Percentiles rank a stretch among this genome's conserved stretches.
These are phyloP conservation scores for Pseudonitzschia delicatissima DNA, from an alignment of 108 stramenopile species.

Conservation along the genomic window DNA sequence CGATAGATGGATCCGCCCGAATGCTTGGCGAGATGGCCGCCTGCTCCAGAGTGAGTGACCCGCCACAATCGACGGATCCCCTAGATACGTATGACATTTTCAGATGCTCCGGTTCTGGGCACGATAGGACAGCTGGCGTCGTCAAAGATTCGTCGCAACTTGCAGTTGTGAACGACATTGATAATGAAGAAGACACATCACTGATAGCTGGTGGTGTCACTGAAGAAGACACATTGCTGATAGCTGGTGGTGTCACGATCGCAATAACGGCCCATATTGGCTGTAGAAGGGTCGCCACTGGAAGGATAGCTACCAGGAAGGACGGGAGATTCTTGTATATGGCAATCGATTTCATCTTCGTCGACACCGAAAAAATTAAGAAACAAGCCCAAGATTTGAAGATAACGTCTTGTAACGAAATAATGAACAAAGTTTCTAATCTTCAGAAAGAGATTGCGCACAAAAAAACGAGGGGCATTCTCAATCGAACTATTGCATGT, in stretches of 20 bases:
- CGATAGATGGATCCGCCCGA: neutral
- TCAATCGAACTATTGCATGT: too few species aligned
- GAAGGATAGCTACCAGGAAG: neutral
- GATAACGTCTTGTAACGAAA: too few species aligned
- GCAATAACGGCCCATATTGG: too few species aligned
- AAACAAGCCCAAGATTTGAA: too few species aligned
- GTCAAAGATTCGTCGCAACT: neutral
- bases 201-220: neutral
- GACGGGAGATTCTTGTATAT: too few species aligned
- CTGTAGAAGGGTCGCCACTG: neutral
- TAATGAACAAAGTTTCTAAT: too few species aligned
- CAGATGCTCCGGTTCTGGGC: neutral
- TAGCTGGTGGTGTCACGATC: too few species aligned
- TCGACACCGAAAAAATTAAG: too few species aligned
- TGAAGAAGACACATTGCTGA: neutral
- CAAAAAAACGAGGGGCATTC: too few species aligned
- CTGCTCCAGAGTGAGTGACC: neutral
- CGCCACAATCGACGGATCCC: conserved; percentile 4
- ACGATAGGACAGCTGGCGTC: neutral
- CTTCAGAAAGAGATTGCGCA: too few species aligned
- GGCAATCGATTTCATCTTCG: too few species aligned
- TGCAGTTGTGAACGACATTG: neutral
- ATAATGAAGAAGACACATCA: neutral
- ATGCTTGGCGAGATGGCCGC: neutral
- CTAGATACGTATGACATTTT: neutral